Evolutionary conservation across 805 yeast genomes (phyloP), one percentile per base, ranked within the genome.

Genomic region (Kuraishia hungarica): DNA sequence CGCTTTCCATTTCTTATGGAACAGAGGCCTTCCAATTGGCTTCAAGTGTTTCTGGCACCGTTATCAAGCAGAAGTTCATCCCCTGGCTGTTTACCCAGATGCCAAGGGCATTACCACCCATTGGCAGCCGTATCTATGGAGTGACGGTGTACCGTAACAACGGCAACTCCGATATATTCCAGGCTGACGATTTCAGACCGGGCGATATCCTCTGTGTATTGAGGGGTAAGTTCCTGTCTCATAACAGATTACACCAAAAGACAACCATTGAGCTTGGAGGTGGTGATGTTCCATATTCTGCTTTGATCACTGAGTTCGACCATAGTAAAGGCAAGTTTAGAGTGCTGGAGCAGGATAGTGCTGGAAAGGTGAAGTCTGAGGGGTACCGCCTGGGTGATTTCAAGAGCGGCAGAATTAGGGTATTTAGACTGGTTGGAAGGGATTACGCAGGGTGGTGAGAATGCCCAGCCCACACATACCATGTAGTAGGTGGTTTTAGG

Each of bases 131-230:
- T 60, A 78, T 88, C 0, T 88, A 74, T 66, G 98, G 98, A 47
- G 85, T 79, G n/a, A 76, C 80, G 22, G 76, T 87, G 58, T 91
- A 84, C 69, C 72, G 75, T 59, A 87, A 79, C 60, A 69, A 79
- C 57, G 77, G 76, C 62, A 77, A 82, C 50, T 62, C 74, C 2
- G 73, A 75, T 6, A 78, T 82, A 6, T 70, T 76, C 17, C 83
- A 79, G 60, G 62, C 71, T 29, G 90, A 82, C 54, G 87, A 83
- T 48, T 79, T 91, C 54, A 76, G 80, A 51, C 85, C 96, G 0
- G 99, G 99, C 57, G 98, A 94, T 67, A 76, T 93, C 10, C 69
- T 90, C 48, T 87, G 90, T 53, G 79, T 90, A 58, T 80, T 84
- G 62, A 83, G 83, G 55, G 97, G 90, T 6, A 79, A 79, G 57